Evolutionary conservation across 768 basidiomycete species (phyloP), one percentile per base, ranked within the genome.

Genomic region (Naganishia randhawae): DNA sequence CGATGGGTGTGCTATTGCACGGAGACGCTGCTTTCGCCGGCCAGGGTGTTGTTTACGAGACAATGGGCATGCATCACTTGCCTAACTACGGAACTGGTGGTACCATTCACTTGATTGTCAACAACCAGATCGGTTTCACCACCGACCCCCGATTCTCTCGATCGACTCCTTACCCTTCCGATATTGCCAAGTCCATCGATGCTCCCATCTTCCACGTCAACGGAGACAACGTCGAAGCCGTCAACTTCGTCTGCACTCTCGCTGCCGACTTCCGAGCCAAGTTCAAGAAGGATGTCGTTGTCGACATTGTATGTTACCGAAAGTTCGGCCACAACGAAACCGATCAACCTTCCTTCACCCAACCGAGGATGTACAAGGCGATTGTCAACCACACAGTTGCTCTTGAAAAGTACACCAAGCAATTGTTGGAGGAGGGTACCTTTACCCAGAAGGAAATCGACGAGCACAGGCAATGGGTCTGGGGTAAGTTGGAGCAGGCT

Each of bases 311-410:
- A 67, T 99, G 96, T 82, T 99, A 97, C 83, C 90, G 96, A 71
- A 92, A 93, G 65, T 87, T 98, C 78, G 96, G 96, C n/a, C 96
- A 99, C 83, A 99, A 99, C 80, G 96, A 99, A 81, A 97, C 93
- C 11, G 96, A 99, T 77, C 96, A 99, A 80, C 96, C 96, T 29
- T 89, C 87, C 80, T 99, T 99, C 84, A 98, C 96, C 11, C 96
- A 99, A 80, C 96, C 96, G 8, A 85, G 91, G 71, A 99, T 98
- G 96, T 99, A 99, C 84, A 85, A 92, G 80, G 91, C 93, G 33
- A 96, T 99, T 78, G 87, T 88, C 82, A 89, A 91, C 75, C 92
- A 98, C 81, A 90, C 90, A 1, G 93, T 94, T 0, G 86, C 93
- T 5, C 84, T 98, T 63, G 89, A 91, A 8, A 86, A 92, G 78